These are phyloP conservation scores for Marchantia polymorpha DNA, from an alignment of 225 moss, liverwort and hornwort genomes.

Conservation along the genomic window DNA sequence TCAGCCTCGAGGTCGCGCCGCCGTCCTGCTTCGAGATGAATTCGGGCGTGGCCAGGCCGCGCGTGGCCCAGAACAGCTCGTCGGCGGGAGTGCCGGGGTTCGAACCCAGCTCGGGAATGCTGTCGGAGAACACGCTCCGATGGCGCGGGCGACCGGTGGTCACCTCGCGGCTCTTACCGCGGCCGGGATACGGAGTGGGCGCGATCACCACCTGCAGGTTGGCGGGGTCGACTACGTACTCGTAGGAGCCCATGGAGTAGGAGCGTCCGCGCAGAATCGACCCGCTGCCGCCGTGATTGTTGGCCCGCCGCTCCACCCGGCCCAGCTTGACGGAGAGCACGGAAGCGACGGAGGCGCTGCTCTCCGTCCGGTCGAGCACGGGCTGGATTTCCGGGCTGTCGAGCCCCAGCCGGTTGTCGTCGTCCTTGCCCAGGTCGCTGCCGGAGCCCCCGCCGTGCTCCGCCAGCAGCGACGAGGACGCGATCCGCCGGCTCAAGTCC, in stretches of 20 bases:
- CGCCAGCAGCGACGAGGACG: slow-evolving; percentile 38
- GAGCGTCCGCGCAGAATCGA: slow-evolving; percentile 57
- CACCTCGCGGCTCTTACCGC: slow-evolving; percentile 40
- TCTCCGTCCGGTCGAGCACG: slow-evolving; percentile 37
- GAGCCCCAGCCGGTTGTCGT: slow-evolving; percentile 28
- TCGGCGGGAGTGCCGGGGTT: slow-evolving; percentile 71
- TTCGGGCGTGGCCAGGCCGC: slow-evolving; percentile 52
- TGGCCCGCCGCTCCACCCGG: slow-evolving; percentile 49
- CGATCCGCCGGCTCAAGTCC: slow-evolving; percentile 39
- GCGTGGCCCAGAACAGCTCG: slow-evolving; percentile 84
- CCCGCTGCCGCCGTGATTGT: slow-evolving; percentile 13
- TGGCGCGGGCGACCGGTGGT: slow-evolving; percentile 44
- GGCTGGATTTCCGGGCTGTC: slow-evolving; percentile 53
- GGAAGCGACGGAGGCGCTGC: slow-evolving; percentile 42
- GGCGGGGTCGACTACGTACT: slow-evolving; percentile 61
- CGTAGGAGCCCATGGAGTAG: slow-evolving; percentile 87
- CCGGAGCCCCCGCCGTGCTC: slow-evolving; percentile 42
- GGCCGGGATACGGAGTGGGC: slow-evolving; percentile 64
- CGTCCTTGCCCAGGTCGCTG: slow-evolving; percentile 43
- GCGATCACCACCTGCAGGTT: slow-evolving; percentile 67
- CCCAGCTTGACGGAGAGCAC: slow-evolving; percentile 76
- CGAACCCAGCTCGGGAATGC: slow-evolving; percentile 75
- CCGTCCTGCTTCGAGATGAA: slow-evolving; percentile 34
- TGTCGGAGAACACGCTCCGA: slow-evolving; percentile 81
- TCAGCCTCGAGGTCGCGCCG: slow-evolving; percentile 30